phyloP scores from a whole-genome alignment of 2,329 filamentous ascomycete species.

The Scopulariopsis brevicaulis region DNA sequence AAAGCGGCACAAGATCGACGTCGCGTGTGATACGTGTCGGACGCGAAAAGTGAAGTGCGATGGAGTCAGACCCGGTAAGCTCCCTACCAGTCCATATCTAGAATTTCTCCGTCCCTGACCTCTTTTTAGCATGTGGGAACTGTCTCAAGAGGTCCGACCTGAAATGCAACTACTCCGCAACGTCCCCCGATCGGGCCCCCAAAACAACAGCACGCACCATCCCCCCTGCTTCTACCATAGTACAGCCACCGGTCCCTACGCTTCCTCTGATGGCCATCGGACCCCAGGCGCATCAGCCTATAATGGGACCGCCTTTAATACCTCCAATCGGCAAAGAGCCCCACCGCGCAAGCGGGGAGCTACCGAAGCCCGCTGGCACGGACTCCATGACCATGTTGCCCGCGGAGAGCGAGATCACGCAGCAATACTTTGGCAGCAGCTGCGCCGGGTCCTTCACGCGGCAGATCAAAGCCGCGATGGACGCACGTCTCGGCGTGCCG shows the following conservation, averaged over 20 bases:
- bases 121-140: constrained; percentile 16
- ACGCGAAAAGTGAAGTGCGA: constrained; percentile 29
- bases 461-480: constrained; percentile 31
- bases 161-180: constrained; percentile 15
- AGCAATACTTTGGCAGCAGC: constrained; percentile 33
- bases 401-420: constrained; percentile 24
- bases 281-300: not conserved
- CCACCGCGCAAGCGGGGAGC: not conserved
- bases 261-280: not conserved
- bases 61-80: constrained; percentile 23
- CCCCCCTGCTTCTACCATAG: not conserved
- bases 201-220: not conserved
- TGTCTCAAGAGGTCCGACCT: constrained; percentile 16
- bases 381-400: constrained; percentile 33
- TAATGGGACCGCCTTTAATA: too few relatives aligned
- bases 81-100: not conserved
- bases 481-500: constrained; percentile 13
- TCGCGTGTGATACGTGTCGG: constrained; percentile 30
- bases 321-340: not conserved
- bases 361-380: constrained; percentile 19
- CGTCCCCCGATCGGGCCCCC: not conserved
- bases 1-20: constrained; percentile 30
- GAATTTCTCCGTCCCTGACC: too few relatives aligned
- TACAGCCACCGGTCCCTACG: not conserved
- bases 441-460: constrained; percentile 33